phyloP scores from a whole-genome alignment of 163 green algal species.

The Scenedesmus sp. region DNA sequence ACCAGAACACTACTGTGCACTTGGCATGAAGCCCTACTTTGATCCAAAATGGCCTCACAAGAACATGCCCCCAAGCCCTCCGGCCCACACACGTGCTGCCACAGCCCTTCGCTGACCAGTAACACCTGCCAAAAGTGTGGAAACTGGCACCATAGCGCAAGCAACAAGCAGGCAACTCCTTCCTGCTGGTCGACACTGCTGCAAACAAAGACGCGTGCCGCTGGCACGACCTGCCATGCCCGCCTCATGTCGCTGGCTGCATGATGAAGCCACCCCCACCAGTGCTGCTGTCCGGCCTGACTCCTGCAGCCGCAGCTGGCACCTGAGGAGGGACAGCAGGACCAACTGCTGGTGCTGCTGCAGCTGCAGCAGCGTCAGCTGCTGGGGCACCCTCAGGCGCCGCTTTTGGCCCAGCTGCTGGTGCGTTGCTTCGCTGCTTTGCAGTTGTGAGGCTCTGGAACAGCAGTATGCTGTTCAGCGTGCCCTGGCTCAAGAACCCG shows the following conservation, averaged over 20 bases:
- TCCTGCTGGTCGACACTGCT: not conserved
- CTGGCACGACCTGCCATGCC: too few species aligned
- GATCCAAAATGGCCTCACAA: not conserved
- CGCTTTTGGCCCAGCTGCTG: not conserved
- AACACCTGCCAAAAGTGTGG: not conserved
- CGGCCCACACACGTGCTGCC: not conserved
- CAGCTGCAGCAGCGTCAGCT: not conserved
- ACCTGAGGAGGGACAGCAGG: not conserved
- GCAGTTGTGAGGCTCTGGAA: conserved; percentile 44
- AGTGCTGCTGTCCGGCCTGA: not conserved
- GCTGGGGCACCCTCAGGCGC: too few species aligned
- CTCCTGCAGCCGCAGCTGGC: not conserved
- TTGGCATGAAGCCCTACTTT: not conserved
- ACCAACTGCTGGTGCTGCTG: not conserved
- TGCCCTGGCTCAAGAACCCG: conserved; percentile 52
- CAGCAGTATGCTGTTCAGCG: conserved; percentile 47
- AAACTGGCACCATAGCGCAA: not conserved
- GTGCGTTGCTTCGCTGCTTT: not conserved
- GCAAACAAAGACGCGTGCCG: not conserved
- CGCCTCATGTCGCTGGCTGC: conserved; percentile 32
- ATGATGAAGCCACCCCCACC: not conserved
- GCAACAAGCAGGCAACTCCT: not conserved
- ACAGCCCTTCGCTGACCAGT: not conserved
- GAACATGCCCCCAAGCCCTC: not conserved
- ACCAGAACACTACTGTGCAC: not conserved